phyloP scores from a whole-genome alignment of 805 yeast genomes.

The Candida parachauliodes region DNA sequence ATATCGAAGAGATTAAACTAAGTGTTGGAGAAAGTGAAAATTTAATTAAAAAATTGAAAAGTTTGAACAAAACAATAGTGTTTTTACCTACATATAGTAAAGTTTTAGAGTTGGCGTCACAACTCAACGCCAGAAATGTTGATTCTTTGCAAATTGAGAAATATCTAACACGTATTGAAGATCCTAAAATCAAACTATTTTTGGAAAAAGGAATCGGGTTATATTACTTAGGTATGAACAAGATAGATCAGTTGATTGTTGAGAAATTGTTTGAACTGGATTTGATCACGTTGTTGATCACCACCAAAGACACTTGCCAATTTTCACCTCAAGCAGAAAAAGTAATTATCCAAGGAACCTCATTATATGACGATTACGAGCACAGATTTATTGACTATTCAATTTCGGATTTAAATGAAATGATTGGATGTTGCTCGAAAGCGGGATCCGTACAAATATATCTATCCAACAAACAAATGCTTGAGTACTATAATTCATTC shows the following conservation, averaged over 20 bases:
- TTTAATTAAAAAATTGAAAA: slow-evolving; percentile 5
- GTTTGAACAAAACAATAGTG: slow-evolving; percentile 35
- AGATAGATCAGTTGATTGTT: slow-evolving; percentile 51
- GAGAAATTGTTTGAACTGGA: slow-evolving; percentile 50
- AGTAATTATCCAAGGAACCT: slow-evolving; percentile 70
- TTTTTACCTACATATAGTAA: slow-evolving; percentile 57
- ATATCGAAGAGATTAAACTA: slow-evolving; percentile 55
- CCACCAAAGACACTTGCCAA: slow-evolving; percentile 53
- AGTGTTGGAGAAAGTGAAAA: slow-evolving; percentile 22
- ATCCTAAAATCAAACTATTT: slow-evolving; percentile 40
- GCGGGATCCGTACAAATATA: slow-evolving; percentile 46
- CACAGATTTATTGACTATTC: slow-evolving; percentile 69
- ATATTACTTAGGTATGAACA: slow-evolving; percentile 54
- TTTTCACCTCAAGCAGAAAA: slow-evolving; percentile 49
- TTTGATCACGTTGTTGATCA: slow-evolving; percentile 54
- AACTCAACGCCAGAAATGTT: slow-evolving; percentile 15
- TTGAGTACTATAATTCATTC: slow-evolving; percentile 67
- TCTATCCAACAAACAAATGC: slow-evolving; percentile 48
- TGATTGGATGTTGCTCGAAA: slow-evolving; percentile 51
- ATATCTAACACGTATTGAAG: slow-evolving; percentile 43
- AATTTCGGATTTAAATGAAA: slow-evolving; percentile 59
- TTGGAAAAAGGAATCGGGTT: slow-evolving; percentile 63
- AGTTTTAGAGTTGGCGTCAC: slow-evolving; percentile 49
- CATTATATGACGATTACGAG: slow-evolving; percentile 67
- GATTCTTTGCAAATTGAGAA: slow-evolving; percentile 24